These are phyloP conservation scores for Neonectria punicea DNA, from an alignment of 2,329 filamentous ascomycete genomes.

Conservation along the genomic window DNA sequence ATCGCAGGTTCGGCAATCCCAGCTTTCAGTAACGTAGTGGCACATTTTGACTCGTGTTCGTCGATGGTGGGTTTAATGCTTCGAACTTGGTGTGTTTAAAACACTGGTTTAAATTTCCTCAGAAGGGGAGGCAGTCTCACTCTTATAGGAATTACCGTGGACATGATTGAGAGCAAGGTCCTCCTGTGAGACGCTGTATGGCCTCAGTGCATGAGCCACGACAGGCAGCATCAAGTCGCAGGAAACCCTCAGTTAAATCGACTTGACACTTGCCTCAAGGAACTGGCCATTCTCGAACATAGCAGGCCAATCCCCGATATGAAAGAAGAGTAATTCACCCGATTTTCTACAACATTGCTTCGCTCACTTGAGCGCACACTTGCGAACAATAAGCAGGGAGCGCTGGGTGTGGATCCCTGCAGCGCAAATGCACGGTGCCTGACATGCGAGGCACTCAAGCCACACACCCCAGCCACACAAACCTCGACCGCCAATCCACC, in stretches of 20 bases:
- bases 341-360: neutral
- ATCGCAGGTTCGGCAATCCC: neutral
- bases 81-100: neutral
- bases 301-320: too few species aligned
- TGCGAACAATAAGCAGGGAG: neutral
- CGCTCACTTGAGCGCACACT: neutral
- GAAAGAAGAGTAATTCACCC: neutral
- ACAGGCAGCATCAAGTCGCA: neutral
- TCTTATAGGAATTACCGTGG: neutral
- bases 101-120: neutral
- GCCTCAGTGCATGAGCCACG: neutral
- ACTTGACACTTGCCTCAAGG: rapidly evolving
- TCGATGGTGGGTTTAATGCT: neutral
- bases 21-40: neutral
- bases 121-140: neutral
- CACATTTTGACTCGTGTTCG: neutral
- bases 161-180: neutral
- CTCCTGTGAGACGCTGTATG: too few species aligned
- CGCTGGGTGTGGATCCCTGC: neutral
- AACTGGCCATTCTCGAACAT: neutral
- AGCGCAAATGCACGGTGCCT: neutral
- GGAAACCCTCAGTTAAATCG: neutral
- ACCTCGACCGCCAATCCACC: constrained; percentile 6
- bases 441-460: constrained; percentile 3
- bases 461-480: constrained; percentile 18